Evolutionary conservation across 1,284 basidiomycete genomes (phyloP).

Genomic region (Fistulinella staudtii): DNA sequence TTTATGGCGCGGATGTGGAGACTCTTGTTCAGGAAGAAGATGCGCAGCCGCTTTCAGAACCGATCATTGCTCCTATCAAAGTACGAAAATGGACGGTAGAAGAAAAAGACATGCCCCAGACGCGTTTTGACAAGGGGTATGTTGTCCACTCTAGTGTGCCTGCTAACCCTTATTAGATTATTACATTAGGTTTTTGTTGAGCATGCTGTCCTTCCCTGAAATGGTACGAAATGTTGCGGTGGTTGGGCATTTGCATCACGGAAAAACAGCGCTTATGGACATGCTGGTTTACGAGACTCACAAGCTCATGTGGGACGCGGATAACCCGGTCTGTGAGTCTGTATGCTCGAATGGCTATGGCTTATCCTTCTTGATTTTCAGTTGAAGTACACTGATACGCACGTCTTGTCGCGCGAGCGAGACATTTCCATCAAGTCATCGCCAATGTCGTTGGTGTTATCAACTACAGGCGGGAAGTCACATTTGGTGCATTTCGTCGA

Average conservation of each 20-base stretch:
- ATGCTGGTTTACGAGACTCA: slow-evolving; percentile 98
- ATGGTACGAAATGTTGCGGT: slow-evolving; percentile 95
- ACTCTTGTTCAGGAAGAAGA: slow-evolving; percentile 99
- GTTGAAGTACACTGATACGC: slow-evolving; percentile 96
- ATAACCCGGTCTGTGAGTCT: slow-evolving; percentile 64
- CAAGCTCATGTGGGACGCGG: slow-evolving; percentile 89
- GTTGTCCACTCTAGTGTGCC: slow-evolving; percentile 26
- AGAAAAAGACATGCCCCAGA: slow-evolving; percentile 91
- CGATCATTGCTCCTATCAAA: slow-evolving; percentile 94
- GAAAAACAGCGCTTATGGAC: slow-evolving; percentile 95
- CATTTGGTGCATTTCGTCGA: slow-evolving; percentile 93
- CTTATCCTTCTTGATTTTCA: slow-evolving; percentile 23
- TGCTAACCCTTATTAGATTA: slow-evolving; percentile 10
- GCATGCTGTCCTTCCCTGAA: slow-evolving; percentile 88
- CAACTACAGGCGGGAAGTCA: slow-evolving; percentile 88
- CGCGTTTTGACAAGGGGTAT: slow-evolving; percentile 90
- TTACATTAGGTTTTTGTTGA: slow-evolving; percentile 76
- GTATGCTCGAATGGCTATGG: slow-evolving; percentile 14
- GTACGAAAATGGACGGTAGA: slow-evolving; percentile 88
- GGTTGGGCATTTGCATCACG: slow-evolving; percentile 95
- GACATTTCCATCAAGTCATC: slow-evolving; percentile 96
- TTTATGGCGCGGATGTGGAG: slow-evolving; percentile 94
- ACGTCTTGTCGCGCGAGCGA: slow-evolving; percentile 83
- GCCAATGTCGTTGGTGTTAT: slow-evolving; percentile 91
- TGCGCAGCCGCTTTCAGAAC: slow-evolving; percentile 90